Percentiles rank a stretch among this genome's conserved stretches.
Evolutionary conservation across 208 protist genomes (phyloP).

Genomic region (Crithidia acanthocephali): DNA sequence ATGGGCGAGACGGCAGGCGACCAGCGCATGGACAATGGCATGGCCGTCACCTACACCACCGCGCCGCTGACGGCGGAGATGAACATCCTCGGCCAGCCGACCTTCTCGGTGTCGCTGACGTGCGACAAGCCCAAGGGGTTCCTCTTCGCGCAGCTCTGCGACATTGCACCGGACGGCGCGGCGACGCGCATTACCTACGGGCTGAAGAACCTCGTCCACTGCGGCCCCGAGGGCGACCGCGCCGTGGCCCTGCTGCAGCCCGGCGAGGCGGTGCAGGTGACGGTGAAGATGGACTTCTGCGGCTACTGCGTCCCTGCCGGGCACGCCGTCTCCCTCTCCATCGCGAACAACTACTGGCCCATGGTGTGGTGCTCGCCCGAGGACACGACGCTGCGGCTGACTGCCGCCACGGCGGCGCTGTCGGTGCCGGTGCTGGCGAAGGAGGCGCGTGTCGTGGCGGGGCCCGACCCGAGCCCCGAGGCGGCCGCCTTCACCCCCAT

Average conservation of each 20-base stretch:
- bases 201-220: constrained; percentile 58
- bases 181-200: constrained; percentile 66
- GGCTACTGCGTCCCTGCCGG: constrained; percentile 57
- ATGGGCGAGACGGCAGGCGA: constrained; percentile 59
- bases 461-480: constrained; percentile 46
- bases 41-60: constrained; percentile 55
- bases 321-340: constrained; percentile 48
- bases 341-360: constrained; percentile 75
- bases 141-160: constrained; percentile 67
- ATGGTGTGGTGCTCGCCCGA: constrained; percentile 67
- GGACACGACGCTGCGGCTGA: constrained; percentile 51
- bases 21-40: constrained; percentile 73
- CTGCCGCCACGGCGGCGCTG: constrained; percentile 34
- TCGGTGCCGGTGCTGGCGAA: constrained; percentile 32
- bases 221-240: constrained; percentile 29
- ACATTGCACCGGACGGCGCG: constrained; percentile 57
- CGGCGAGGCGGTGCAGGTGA: constrained; percentile 29
- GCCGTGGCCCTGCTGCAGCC: constrained; percentile 36
- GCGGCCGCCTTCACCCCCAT: constrained; percentile 48
- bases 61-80: constrained; percentile 35
- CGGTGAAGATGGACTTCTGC: constrained; percentile 64
- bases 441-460: constrained; percentile 12
- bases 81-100: constrained; percentile 53
- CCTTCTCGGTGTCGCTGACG: constrained; percentile 45
- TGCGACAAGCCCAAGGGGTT: constrained; percentile 65